Percentiles rank a stretch among this genome's conserved stretches.
Conservation (phyloP, 176 grass and related monocot species). For the Musa acuminata region DNA sequence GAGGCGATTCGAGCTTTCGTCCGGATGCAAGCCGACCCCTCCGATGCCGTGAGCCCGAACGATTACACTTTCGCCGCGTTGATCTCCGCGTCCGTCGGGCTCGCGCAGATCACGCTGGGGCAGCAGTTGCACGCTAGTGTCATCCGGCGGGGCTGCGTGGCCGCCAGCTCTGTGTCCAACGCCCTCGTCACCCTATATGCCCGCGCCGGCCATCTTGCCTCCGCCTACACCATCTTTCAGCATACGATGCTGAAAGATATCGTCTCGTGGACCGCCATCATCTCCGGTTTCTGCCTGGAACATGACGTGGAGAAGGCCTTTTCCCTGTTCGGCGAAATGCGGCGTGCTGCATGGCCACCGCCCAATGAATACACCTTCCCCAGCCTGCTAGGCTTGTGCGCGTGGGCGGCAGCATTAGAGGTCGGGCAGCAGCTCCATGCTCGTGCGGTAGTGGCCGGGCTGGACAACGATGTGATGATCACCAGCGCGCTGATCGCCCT, state of each 20-base stretch:
- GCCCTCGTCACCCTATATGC: slow-evolving; percentile 54
- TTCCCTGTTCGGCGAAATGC: slow-evolving; percentile 39
- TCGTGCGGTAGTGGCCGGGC: slow-evolving; percentile 21
- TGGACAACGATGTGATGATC: slow-evolving; percentile 33
- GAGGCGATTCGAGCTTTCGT: slow-evolving; percentile 40
- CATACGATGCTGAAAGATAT: slow-evolving; percentile 40
- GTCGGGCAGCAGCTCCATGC: slow-evolving; percentile 40
- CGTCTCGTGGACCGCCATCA: slow-evolving; percentile 59
- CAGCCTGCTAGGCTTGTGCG: slow-evolving; percentile 42
- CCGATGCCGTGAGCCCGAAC: slow-evolving; percentile 29
- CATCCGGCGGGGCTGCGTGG: slow-evolving; percentile 25
- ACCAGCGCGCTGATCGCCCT: slow-evolving; percentile 41
- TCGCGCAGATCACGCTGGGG: slow-evolving; percentile 14
- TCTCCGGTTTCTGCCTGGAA: slow-evolving; percentile 41
- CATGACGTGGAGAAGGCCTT: slow-evolving; percentile 37
- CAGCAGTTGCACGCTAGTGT: slow-evolving; percentile 49
- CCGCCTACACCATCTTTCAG: slow-evolving; percentile 33
- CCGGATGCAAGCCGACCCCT: slow-evolving; percentile 25
- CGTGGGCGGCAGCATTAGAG: slow-evolving; percentile 27
- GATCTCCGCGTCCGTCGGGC: slow-evolving; percentile 37
- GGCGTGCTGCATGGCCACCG: slow-evolving; percentile 16
- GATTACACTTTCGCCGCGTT: slow-evolving; percentile 55
- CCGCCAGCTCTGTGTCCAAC: slow-evolving; percentile 35
- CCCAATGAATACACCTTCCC: slow-evolving; percentile 59
- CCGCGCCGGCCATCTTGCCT: slow-evolving; percentile 17